phyloP scores from a whole-genome alignment of 1,139 yeast species.

The Geotrichum phurueaensis region DNA sequence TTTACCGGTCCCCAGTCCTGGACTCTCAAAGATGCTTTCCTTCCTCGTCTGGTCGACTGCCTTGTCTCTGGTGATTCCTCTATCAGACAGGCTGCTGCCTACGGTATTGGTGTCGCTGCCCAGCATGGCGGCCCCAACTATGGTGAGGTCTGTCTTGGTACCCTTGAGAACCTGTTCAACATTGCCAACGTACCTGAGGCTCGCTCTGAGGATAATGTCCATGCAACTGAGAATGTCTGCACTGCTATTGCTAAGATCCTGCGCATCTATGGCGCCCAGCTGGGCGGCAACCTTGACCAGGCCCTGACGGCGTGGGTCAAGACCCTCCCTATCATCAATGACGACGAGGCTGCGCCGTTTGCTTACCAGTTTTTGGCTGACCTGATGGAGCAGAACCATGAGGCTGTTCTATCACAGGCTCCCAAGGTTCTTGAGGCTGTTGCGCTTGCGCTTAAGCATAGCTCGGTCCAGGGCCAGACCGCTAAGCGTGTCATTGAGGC shows the following conservation, averaged over 20 bases:
- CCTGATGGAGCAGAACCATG: slow-evolving; percentile 64
- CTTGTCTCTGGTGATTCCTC: slow-evolving; percentile 56
- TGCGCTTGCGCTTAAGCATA: slow-evolving; percentile 68
- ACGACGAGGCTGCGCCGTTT: slow-evolving; percentile 86
- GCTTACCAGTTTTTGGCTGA: slow-evolving; percentile 73
- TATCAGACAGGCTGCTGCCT: slow-evolving; percentile 83
- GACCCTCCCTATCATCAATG: slow-evolving; percentile 75
- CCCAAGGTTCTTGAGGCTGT: slow-evolving; percentile 69
- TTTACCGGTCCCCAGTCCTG: slow-evolving; percentile 66
- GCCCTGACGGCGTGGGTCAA: slow-evolving; percentile 72
- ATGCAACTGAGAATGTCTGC: slow-evolving; percentile 82
- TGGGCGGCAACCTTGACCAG: slow-evolving; percentile 49
- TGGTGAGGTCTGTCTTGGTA: slow-evolving; percentile 57
- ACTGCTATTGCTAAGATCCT: slow-evolving; percentile 76
- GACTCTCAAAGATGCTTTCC: slow-evolving; percentile 58
- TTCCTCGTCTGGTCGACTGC: slow-evolving; percentile 57
- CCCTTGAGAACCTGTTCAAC: slow-evolving; percentile 68
- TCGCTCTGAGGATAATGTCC: slow-evolving; percentile 71
- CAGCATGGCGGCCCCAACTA: slow-evolving; percentile 66
- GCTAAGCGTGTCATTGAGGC: slow-evolving; percentile 61
- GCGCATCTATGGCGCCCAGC: slow-evolving; percentile 41
- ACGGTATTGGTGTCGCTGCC: slow-evolving; percentile 81
- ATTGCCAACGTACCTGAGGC: slow-evolving; percentile 80
- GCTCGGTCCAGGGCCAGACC: slow-evolving; percentile 60
- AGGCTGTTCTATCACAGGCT: slow-evolving; percentile 50